These are phyloP conservation scores for Lentinula boryana DNA, from an alignment of 768 basidiomycete genomes.

Conservation along the genomic window DNA sequence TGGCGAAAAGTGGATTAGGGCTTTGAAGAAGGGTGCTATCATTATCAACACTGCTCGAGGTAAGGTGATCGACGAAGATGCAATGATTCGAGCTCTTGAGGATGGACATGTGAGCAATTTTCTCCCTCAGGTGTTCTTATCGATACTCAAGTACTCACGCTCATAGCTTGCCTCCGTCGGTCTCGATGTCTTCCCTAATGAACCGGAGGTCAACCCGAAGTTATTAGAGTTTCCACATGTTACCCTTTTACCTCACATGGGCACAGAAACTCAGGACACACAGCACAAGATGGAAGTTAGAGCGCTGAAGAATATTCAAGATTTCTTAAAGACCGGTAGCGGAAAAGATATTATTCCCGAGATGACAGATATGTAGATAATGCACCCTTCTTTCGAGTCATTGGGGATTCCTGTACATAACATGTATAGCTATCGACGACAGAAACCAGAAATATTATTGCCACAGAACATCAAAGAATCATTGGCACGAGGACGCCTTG, in stretches of 20 bases:
- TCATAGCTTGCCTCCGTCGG: constrained; percentile 71
- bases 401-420: background rate
- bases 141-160: constrained; percentile 6
- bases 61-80: constrained; percentile 83
- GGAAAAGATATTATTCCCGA: constrained; percentile 70
- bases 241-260: constrained; percentile 88
- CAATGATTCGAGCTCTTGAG: constrained; percentile 78
- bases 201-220: constrained; percentile 74
- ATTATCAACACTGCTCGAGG: constrained; percentile 90
- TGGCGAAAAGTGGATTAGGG: constrained; percentile 68
- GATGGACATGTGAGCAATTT: constrained; percentile 71
- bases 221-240: constrained; percentile 79
- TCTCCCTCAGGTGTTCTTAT: background rate
- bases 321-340: constrained; percentile 57
- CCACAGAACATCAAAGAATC: background rate
- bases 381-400: background rate
- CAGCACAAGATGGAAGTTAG: constrained; percentile 81
- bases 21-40: constrained; percentile 71
- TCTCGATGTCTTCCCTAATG: constrained; percentile 82
- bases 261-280: constrained; percentile 79
- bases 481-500: constrained; percentile 4
- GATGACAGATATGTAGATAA: constrained; percentile 15
- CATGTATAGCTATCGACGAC: background rate
- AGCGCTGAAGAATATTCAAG: constrained; percentile 71
- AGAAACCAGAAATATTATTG: background rate